These are phyloP conservation scores for Plasmodium cynomolgi DNA, from an alignment of 169 alveolate species.

Conservation along the genomic window DNA sequence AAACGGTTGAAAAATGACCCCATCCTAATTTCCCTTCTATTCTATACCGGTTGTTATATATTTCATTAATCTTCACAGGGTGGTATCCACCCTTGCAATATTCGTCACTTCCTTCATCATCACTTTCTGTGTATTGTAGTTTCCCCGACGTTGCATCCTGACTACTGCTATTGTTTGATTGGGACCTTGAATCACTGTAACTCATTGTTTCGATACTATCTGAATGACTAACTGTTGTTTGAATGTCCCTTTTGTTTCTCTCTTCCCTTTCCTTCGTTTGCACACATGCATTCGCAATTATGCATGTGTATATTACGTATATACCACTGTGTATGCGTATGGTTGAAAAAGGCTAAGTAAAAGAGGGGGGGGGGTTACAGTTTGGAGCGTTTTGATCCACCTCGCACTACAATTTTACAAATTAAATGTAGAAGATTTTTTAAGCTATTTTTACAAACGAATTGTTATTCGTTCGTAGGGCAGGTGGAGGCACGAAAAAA, in stretches of 20 bases:
- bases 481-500: background rate
- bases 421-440: background rate
- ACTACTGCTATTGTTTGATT: conserved; percentile 41
- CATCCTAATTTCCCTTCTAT: conserved; percentile 98
- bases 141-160: conserved; percentile 72
- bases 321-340: background rate
- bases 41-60: conserved; percentile 93
- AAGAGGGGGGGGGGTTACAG: background rate
- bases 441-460: background rate
- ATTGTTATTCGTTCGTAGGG: background rate
- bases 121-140: conserved; percentile 70
- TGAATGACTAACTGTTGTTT: background rate
- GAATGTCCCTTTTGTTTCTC: background rate
- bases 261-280: background rate
- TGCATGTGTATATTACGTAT: conserved; percentile 12
- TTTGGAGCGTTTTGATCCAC: background rate
- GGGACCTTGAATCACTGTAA: conserved; percentile 43
- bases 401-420: background rate
- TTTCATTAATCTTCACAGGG: conserved; percentile 96
- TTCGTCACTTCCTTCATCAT: conserved; percentile 73
- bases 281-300: conserved; percentile 15
- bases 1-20: conserved; percentile 99
- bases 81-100: conserved; percentile 93
- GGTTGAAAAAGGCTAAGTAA: background rate
- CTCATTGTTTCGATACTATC: conserved; percentile 14